Evolutionary conservation across 345 rosid species (phyloP), one percentile per base, ranked within the genome.

Genomic region (Salix exigua): DNA sequence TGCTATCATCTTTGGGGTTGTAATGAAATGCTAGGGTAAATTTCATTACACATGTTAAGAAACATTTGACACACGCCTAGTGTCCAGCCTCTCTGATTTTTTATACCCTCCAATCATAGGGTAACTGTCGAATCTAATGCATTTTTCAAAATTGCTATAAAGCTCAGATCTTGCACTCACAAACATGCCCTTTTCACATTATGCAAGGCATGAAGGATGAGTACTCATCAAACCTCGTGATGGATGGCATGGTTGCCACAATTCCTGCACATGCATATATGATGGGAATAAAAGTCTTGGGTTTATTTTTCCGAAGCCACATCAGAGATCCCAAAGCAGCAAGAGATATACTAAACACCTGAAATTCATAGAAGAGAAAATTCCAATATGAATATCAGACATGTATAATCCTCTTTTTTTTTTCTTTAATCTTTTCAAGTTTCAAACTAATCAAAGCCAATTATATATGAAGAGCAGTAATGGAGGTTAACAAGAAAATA

Each of bases 261-360:
- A 93, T 89, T 66, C 89, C 89, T 1, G 98, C 98, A 78, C 96
- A 96, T 2, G 86, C 82, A 84, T 96, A 96, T 69, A 96, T 91
- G 77, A 93, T 85, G 21, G 98, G 98, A 82, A 96, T 87, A 84
- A 93, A 81, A 7, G 92, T 85, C 88, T 85, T 96, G 10, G 99
- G 98, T 67, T 96, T 96, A 90, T 91, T 96, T 81, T 93, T 93
- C 73, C 99, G 88, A 62, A 95, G 94, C 97, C 98, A 94, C 91
- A 94, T 95, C 86, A 95, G 82, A 23, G 99, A 95, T 74, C 97
- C 99, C 84, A 93, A 84, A 4, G 99, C 99, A 50, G 97, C 97
- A 73, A 95, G 88, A 46, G 99, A 95, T 83, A 95, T 88, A 21
- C 93, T 88, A 72, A 95, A 85, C 81, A 93, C 96, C 99, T 93